Evolutionary conservation across 768 basidiomycete species (phyloP), one percentile per base, ranked within the genome.

Genomic region (Pisolithus albus): DNA sequence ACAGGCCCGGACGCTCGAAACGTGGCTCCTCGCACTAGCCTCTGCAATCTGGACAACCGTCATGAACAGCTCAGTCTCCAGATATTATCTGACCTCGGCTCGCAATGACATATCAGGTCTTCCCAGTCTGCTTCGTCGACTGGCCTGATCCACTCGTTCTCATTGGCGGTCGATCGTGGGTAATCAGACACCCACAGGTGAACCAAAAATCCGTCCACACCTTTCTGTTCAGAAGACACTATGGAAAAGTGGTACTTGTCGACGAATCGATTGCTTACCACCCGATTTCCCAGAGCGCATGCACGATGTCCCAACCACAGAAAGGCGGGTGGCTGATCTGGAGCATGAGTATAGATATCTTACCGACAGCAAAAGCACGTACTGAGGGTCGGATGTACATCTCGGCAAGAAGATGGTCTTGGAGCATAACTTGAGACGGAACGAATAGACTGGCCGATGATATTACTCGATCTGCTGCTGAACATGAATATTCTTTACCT

Each of bases 341-440:
- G 37, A 7, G 34, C 51, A 18, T 57, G 39, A 18, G 32, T 3
- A 11, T 38, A 23, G 34, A 47, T 13, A 10, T 5, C 28, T 49
- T 11, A 28, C n/a, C 18, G 16, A 24, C 16, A 37, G 23, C 21
- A 1, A 13, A 1, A 1, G 24, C 36, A 62, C 64, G 18, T 43
- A 65, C 64, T 42, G 51, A 37, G 15, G 47, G 46, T 5, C 55
- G 50, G n/a, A 5, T 41, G 45, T 61, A 70, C 26, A 77, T 50
- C n/a, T 53, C 55, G 15, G 59, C 56, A 2, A 80, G 66, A 23
- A 71, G 62, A 3, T 70, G 63, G 52, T 82, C 75, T 39, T 64
- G 61, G 49, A 66, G 57, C 53, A 82, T 72, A 18, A 60, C 50
- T 23, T 66, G 59, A 48, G 68, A 66, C 1, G 77, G 70, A 9